Percentiles rank a stretch among this genome's conserved stretches.
phyloP scores from a whole-genome alignment of 257 asterid species.

The Solanum infundibuliforme region DNA sequence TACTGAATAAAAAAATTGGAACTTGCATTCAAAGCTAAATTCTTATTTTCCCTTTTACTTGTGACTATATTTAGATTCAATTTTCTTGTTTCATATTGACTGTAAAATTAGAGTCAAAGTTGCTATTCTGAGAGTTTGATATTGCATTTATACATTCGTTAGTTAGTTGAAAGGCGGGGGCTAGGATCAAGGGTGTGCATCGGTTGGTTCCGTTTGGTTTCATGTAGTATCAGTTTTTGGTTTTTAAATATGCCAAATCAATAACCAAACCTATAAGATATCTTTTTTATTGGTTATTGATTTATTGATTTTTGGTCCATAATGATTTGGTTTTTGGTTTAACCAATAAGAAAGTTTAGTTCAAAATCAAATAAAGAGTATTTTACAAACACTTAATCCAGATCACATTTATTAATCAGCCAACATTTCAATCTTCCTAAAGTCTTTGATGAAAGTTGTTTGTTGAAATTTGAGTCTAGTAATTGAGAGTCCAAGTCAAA shows the following conservation, averaged over 20 bases:
- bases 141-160: no score
- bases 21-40: not conserved
- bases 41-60: not conserved
- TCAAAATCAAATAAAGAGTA: not conserved
- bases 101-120: not conserved
- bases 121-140: no score
- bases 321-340: no score
- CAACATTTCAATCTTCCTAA: not conserved
- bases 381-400: not conserved
- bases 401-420: not conserved
- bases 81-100: not conserved
- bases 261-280: no score
- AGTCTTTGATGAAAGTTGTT: not conserved
- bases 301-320: no score
- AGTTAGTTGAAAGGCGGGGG: no score
- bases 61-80: not conserved
- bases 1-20: not conserved
- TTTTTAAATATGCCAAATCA: no score
- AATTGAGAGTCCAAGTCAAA: not conserved
- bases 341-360: not conserved
- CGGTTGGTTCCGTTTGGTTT: no score
- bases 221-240: no score
- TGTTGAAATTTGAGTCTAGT: not conserved
- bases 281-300: no score
- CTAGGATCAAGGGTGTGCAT: no score